A percentile compares a stretch with the other conserved stretches of the same genome.
These are phyloP conservation scores for Leucocoprinus leucothites DNA, from an alignment of 768 basidiomycete genomes.

Conservation along the genomic window DNA sequence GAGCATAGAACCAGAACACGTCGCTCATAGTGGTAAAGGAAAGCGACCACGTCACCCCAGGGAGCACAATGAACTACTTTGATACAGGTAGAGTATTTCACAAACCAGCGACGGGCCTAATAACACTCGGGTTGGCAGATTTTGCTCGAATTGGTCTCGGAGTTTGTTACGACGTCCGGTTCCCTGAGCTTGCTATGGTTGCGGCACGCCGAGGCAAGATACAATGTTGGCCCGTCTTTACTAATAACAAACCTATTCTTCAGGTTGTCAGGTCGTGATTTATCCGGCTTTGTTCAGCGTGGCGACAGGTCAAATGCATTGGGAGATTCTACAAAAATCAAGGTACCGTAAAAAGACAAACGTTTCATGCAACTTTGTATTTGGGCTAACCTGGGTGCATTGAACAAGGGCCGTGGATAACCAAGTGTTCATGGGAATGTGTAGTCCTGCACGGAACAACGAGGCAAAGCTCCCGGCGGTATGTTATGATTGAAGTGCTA, in stretches of 20 bases:
- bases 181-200: slow-evolving; percentile 92
- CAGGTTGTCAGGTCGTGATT: slow-evolving; percentile 84
- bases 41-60: slow-evolving; percentile 83
- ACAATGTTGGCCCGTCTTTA: background rate
- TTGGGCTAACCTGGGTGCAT: background rate
- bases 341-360: slow-evolving; percentile 45
- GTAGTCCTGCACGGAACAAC: slow-evolving; percentile 87
- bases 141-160: slow-evolving; percentile 97
- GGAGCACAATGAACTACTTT: slow-evolving; percentile 70
- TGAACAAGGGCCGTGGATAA: slow-evolving; percentile 76
- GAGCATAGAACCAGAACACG: background rate
- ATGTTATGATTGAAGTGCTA: slow-evolving; percentile 23
- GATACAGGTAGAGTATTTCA: slow-evolving; percentile 66
- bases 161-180: slow-evolving; percentile 94
- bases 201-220: slow-evolving; percentile 76
- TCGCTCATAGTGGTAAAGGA: slow-evolving; percentile 47
- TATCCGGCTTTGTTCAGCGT: slow-evolving; percentile 96
- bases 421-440: slow-evolving; percentile 95
- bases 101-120: slow-evolving; percentile 3
- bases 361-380: background rate
- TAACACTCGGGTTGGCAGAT: slow-evolving; percentile 39
- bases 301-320: slow-evolving; percentile 94
- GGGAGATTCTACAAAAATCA: slow-evolving; percentile 87
- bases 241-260: background rate
- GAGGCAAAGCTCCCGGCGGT: slow-evolving; percentile 87